Conservation (phyloP, 495 filamentous ascomycete species). For the Aspergillus affinis region DNA sequence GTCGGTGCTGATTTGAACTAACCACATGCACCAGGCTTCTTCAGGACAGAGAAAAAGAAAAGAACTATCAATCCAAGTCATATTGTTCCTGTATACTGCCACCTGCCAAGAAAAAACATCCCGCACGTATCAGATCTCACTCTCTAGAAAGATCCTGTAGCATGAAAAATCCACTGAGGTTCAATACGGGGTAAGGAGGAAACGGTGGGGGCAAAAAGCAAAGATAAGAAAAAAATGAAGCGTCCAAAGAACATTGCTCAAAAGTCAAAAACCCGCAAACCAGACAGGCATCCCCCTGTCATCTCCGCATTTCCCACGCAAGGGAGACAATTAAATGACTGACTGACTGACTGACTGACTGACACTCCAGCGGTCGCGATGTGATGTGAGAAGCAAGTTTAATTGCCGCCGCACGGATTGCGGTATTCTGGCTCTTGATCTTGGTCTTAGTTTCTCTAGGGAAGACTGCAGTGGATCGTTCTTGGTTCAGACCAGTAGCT, state of each 20-base stretch:
- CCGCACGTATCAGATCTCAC: neutral
- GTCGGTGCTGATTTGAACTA: no score
- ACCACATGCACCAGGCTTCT: no score
- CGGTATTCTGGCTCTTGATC: no score
- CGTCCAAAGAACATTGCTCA: neutral
- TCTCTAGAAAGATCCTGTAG: neutral
- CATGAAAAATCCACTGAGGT: no score
- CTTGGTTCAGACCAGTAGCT: no score
- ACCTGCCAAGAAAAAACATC: neutral
- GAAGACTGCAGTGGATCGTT: no score
- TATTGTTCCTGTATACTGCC: no score
- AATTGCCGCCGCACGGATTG: neutral
- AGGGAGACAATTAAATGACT: conserved; percentile 10
- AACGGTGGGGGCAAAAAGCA: neutral
- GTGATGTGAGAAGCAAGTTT: neutral
- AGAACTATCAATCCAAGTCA: no score
- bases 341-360: neutral
- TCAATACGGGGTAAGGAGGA: neutral
- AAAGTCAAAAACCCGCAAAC: no score
- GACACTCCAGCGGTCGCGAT: neutral
- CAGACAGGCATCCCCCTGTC: conserved; percentile 11
- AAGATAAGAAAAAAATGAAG: neutral
- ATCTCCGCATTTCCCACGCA: conserved; percentile 19
- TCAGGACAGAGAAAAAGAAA: no score
- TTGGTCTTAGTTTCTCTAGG: no score